Evolutionary conservation across 306 rosid genomes (phyloP), one percentile per base, ranked within the genome.

Genomic region (Pueraria montana): DNA sequence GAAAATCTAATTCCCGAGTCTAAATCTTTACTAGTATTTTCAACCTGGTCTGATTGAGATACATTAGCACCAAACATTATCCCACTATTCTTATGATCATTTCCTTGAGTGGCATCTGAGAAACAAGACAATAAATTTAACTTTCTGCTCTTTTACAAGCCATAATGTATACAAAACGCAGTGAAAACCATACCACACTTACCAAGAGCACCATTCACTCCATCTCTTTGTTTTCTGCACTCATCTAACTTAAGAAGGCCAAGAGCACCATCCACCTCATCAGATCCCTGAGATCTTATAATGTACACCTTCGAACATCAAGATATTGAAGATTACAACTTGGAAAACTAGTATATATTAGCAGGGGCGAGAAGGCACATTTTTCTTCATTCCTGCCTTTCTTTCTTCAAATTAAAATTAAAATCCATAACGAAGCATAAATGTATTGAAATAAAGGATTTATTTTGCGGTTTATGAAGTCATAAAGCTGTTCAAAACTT

Each of bases 231-330:
- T 26, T 55, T 62, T 9, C 4, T 65, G 85, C 64, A 36, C 32
- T 69, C 72, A 40, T 87, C 86, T 78, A 74, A 79, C 58, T 76
- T 24, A 17, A 86, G 80, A 50, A 87, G 89, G 76, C 72, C 84
- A 61, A 81, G 87, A 42, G 90, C 91, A 65, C 87, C 82, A 80
- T 75, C 90, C 76, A 89, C 26, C 49, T 86, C 86, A 72, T 88
- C 88, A 5, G 83, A 45, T 49, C 59, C 78, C 72, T 73, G 75
- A 14, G 84, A 83, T 87, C 89, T 83, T 75, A 90, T 69, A 63
- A 90, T 90, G 72, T 90, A 92, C 27, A 92, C 91, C 97, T 92
- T 59, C 48, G 63, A 20, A 62, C 43, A 48, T 52, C 18, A 75
- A 65, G 52, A 53, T 68, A 69, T 45, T 24, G 23, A 68, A 70